Percentiles rank a stretch among this genome's conserved stretches.
Conservation (phyloP, 2,329 filamentous ascomycete genomes). For the Epichloe sibirici region DNA sequence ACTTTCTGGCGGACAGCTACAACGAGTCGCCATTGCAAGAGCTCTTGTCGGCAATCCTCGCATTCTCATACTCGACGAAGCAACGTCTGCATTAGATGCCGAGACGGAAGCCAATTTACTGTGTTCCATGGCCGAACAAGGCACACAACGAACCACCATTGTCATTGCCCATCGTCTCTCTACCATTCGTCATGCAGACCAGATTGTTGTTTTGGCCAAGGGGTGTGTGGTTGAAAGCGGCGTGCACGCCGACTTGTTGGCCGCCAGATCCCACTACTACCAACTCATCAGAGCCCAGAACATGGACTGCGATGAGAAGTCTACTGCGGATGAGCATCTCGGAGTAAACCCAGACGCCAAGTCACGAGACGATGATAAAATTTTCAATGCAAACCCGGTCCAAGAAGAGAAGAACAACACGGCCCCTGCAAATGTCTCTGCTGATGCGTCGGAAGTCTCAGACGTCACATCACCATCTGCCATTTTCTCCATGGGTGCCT, state of each 20-base stretch:
- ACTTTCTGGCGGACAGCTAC: slow-evolving; percentile 9
- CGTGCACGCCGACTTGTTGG: slow-evolving; percentile 43
- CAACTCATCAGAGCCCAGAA: slow-evolving; percentile 40
- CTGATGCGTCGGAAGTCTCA: not conserved
- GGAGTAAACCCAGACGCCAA: not conserved
- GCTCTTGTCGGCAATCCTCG: slow-evolving; percentile 13
- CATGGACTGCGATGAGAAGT: not conserved
- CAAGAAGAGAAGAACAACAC: not conserved
- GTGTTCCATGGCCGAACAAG: not conserved
- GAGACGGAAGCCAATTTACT: slow-evolving; percentile 23
- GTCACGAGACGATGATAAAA: not conserved
- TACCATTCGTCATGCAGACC: slow-evolving; percentile 44
- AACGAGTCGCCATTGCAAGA: slow-evolving; percentile 9
- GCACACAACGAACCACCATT: slow-evolving; percentile 35
- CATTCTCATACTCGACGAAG: slow-evolving; percentile 10
- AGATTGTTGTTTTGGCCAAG: slow-evolving; percentile 48
- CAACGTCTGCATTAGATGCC: slow-evolving; percentile 8
- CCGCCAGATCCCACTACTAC: slow-evolving; percentile 1
- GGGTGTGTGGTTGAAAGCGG: slow-evolving; percentile 46
- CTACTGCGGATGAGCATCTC: not conserved
- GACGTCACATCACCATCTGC: not conserved
- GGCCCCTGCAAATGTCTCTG: slow-evolving; percentile 13
- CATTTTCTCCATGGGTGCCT: not conserved
- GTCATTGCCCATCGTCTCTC: slow-evolving; percentile 47
- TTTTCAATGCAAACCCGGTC: not conserved